Conservation (phyloP, 2,329 filamentous ascomycete genomes). For the Colletotrichum zoysiae region DNA sequence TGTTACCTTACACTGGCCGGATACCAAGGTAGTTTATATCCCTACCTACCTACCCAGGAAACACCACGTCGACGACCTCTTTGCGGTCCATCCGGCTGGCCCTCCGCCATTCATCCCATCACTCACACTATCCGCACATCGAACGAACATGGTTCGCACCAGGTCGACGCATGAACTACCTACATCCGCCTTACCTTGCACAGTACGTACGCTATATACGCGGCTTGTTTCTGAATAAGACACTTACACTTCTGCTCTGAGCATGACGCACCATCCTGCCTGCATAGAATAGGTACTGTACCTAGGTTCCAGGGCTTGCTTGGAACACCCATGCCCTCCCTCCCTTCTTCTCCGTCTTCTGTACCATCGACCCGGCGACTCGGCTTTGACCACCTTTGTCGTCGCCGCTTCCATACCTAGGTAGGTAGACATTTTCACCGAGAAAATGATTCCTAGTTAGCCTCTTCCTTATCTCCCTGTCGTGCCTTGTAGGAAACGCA, state of each 20-base stretch:
- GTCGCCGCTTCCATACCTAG: background rate
- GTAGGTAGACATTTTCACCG: background rate
- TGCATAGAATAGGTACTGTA: no score
- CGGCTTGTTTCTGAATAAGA: conserved; percentile 34
- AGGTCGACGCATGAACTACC: background rate
- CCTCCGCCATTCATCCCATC: conserved; percentile 15
- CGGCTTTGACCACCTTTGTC: conserved; percentile 7
- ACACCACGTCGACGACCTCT: background rate
- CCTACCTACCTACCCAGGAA: background rate
- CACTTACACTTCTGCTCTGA: background rate
- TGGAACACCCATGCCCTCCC: background rate
- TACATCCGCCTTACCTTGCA: conserved; percentile 26
- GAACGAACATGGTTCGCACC: conserved; percentile 33
- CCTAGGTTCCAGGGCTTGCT: background rate
- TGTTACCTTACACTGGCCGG: background rate
- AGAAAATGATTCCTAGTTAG: background rate
- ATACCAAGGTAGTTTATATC: background rate
- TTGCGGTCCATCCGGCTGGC: conserved; percentile 13
- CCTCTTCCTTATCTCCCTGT: background rate
- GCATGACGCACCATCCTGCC: background rate
- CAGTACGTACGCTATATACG: conserved; percentile 11
- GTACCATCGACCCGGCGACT: background rate
- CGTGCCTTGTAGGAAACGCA: conserved; percentile 37
- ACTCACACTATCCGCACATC: conserved; percentile 2
- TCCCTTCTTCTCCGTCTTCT: background rate